Conservation (phyloP, 2,329 filamentous ascomycete genomes). For the Aspergillus ochraceoroseus region DNA sequence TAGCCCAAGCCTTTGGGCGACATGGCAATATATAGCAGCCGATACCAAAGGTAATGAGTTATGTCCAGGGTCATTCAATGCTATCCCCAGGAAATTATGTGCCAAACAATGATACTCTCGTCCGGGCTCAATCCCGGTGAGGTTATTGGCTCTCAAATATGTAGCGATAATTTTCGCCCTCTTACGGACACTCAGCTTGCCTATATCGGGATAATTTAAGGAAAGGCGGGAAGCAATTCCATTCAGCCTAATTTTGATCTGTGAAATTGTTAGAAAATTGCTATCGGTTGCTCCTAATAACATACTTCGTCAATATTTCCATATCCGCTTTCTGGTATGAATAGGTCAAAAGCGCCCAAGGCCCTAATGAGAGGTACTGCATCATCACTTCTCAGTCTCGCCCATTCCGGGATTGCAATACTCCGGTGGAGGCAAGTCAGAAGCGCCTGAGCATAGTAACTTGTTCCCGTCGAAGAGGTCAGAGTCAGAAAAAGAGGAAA, state of each 20-base stretch:
- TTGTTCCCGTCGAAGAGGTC: no score
- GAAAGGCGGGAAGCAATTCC: slow-evolving; percentile 56
- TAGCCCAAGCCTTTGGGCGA: slow-evolving; percentile 70
- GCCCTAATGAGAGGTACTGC: slow-evolving; percentile 64
- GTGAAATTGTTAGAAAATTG: slow-evolving; percentile 15
- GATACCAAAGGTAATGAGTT: slow-evolving; percentile 82
- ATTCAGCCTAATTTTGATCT: slow-evolving; percentile 64
- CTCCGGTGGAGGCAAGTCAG: slow-evolving; percentile 76
- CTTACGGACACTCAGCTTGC: slow-evolving; percentile 56
- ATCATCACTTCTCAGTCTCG: slow-evolving; percentile 49
- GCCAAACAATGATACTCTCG: slow-evolving; percentile 70
- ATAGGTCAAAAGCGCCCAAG: slow-evolving; percentile 82
- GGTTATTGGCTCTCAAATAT: slow-evolving; percentile 64
- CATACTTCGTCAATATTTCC: slow-evolving; percentile 70
- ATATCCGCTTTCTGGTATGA: slow-evolving; percentile 67
- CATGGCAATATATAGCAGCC: slow-evolving; percentile 75
- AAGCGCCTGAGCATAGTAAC: slow-evolving; percentile 69
- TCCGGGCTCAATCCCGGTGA: slow-evolving; percentile 66
- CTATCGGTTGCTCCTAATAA: not conserved
- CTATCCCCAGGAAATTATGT: slow-evolving; percentile 83
- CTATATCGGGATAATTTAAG: slow-evolving; percentile 50
- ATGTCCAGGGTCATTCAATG: slow-evolving; percentile 66
- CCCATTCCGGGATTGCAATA: slow-evolving; percentile 74
- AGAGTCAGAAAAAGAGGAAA: slow-evolving; percentile 1
- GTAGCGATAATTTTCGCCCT: slow-evolving; percentile 64